Percentiles rank a stretch among this genome's conserved stretches.
Evolutionary conservation across 2,329 filamentous ascomycete genomes (phyloP).

Genomic region (Fusarium duplospermum): DNA sequence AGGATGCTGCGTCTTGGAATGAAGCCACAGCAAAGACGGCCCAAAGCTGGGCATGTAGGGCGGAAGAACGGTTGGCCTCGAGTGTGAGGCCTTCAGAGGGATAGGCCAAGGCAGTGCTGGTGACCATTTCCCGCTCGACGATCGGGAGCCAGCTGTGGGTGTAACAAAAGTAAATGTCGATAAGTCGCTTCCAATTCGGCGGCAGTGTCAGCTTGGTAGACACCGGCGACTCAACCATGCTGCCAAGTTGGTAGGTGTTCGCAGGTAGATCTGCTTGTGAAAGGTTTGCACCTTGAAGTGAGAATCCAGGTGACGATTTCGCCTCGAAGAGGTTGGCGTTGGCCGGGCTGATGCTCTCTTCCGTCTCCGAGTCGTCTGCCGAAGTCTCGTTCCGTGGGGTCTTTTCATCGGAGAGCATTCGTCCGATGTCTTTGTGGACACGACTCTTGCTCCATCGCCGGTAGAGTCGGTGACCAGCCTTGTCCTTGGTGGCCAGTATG

Average conservation of each 20-base stretch:
- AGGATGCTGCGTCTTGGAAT: slow-evolving; percentile 59
- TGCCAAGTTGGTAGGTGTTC: slow-evolving; percentile 12
- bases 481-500: slow-evolving; percentile 64
- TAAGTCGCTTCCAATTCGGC: slow-evolving; percentile 66
- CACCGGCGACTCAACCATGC: background rate
- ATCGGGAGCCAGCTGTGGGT: slow-evolving; percentile 83
- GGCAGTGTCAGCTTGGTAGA: slow-evolving; percentile 55
- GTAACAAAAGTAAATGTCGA: slow-evolving; percentile 81
- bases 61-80: slow-evolving; percentile 47
- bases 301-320: slow-evolving; percentile 36
- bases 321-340: slow-evolving; percentile 29
- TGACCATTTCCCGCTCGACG: slow-evolving; percentile 72
- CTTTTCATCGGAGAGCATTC: slow-evolving; percentile 64
- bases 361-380: slow-evolving; percentile 48
- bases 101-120: slow-evolving; percentile 60
- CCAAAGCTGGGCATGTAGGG: slow-evolving; percentile 68
- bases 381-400: slow-evolving; percentile 49
- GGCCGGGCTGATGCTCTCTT: slow-evolving; percentile 43
- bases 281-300: slow-evolving; percentile 24
- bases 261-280: slow-evolving; percentile 17
- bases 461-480: slow-evolving; percentile 67
- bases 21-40: slow-evolving; percentile 68
- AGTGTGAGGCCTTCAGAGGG: slow-evolving; percentile 48
- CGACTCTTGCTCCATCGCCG: slow-evolving; percentile 72
- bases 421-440: slow-evolving; percentile 72